Evolutionary conservation across 495 filamentous ascomycete genomes (phyloP), one percentile per base, ranked within the genome.

Genomic region (Aspergillus coremiiformis): DNA sequence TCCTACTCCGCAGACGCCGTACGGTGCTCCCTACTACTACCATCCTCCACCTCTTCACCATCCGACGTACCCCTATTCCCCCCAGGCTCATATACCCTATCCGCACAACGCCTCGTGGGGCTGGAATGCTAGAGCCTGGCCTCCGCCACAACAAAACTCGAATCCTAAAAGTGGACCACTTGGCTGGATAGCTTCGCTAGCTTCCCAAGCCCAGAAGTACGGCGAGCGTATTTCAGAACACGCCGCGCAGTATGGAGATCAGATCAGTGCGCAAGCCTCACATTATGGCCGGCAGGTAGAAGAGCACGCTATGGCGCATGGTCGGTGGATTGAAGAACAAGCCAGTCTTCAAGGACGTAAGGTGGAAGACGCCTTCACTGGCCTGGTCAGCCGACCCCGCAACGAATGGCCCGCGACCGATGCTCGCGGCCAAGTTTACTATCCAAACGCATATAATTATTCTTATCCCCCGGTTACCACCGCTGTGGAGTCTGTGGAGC

Each of bases 321-420:
- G 67, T 14, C 62, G 69, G 10, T 73, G 71, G 70, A 49, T 74
- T 9, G 71, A 74, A 57, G 65, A 71, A 43, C 71, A 76, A 30
- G 67, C 71, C 11, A 43, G 65, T 3, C 48, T 67, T 10, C 52
- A 61, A 22, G 62, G 64, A 6, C 60, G 64, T 4, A 62, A 71
- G 55, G 55, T 58, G 44, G 57, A 62, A 41, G 42, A 32, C 29
- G 10, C 41, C 4, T 63, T 56, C 46, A 48, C 52, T 9, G 59
- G 57, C 8, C 48, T 49, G 20, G 24, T 22, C 11, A 21, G 21
- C 39, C 52, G 37, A 29, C 39, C 47, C 5, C 35, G 37, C 6
- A 39, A 32, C 11, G 44, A 51, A 27, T 59, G 56, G 60, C 17
- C 35, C 8, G 33, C 32, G 20, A 26, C 37, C 7, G 47, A 52